A percentile compares a stretch with the other conserved stretches of the same genome.
These are phyloP conservation scores for Chrysoporthe austroafricana DNA, from an alignment of 2,329 filamentous ascomycete species.

Conservation along the genomic window DNA sequence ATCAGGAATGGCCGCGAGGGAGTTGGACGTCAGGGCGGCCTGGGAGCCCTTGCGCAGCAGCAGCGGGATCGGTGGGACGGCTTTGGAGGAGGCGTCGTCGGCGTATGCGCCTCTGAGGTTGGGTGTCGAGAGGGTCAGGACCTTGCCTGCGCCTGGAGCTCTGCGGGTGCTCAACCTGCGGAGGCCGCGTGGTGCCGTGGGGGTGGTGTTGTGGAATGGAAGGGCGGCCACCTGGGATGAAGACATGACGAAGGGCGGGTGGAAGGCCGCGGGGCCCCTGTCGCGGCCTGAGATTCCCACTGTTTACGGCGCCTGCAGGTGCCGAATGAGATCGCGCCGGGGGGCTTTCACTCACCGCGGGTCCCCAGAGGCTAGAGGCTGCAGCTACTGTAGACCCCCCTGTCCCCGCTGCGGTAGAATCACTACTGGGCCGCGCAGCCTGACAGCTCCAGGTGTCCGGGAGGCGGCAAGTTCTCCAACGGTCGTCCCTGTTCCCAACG, in stretches of 20 bases:
- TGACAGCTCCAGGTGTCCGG: background rate
- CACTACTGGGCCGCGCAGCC: background rate
- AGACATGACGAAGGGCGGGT: constrained; percentile 14
- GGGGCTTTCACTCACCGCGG: background rate
- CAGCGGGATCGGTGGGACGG: constrained; percentile 42
- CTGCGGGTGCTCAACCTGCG: constrained; percentile 40
- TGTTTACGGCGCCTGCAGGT: constrained; percentile 9
- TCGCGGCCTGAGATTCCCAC: background rate
- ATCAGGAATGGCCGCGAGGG: constrained; percentile 69
- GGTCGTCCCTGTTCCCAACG: background rate
- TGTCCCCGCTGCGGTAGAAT: background rate
- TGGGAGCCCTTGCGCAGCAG: constrained; percentile 73
- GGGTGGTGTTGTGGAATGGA: constrained; percentile 33
- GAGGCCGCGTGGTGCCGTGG: constrained; percentile 29
- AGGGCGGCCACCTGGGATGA: constrained; percentile 6
- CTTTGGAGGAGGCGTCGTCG: constrained; percentile 45
- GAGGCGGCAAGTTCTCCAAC: background rate
- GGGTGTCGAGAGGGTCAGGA: constrained; percentile 59
- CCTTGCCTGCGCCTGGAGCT: constrained; percentile 41
- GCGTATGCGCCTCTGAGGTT: constrained; percentile 59
- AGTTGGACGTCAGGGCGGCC: constrained; percentile 67
- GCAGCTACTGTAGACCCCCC: background rate
- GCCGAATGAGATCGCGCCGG: constrained; percentile 3
- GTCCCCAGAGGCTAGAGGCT: background rate
- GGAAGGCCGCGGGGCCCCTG: constrained; percentile 1